These are phyloP conservation scores for Dichotomocladium elegans DNA, from an alignment of 371 early-diverging fungal genomes.

Conservation along the genomic window DNA sequence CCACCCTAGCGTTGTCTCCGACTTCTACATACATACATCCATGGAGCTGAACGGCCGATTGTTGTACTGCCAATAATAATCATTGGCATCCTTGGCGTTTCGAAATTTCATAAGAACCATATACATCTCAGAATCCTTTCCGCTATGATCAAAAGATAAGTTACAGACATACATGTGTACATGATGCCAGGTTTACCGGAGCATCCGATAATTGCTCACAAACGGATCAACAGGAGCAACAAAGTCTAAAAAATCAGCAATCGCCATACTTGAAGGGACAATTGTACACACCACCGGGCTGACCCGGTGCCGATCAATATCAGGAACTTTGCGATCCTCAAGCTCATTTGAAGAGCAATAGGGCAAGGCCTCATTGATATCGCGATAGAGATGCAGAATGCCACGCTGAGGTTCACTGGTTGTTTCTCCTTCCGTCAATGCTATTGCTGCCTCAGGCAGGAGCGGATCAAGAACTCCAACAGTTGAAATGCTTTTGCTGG, in stretches of 20 bases:
- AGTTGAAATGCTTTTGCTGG: no score
- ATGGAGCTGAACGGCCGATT: conserved; percentile 77
- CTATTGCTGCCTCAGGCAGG: no score
- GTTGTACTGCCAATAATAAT: conserved; percentile 72
- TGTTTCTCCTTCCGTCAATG: no score
- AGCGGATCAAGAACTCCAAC: no score
- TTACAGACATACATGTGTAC: background rate
- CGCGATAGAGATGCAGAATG: conserved; percentile 72
- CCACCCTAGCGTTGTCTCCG: no score
- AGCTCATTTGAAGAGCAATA: background rate
- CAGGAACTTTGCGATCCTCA: conserved; percentile 31
- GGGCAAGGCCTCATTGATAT: conserved; percentile 9
- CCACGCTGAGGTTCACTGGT: conserved; percentile 42
- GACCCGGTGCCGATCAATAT: no score
- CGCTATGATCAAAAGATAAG: conserved; percentile 34
- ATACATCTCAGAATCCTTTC: conserved; percentile 73
- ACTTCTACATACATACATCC: conserved; percentile 59
- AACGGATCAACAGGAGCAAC: conserved; percentile 59
- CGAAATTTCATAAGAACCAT: conserved; percentile 79
- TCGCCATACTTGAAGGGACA: conserved; percentile 81
- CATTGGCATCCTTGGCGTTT: conserved; percentile 47
- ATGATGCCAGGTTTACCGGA: conserved; percentile 42
- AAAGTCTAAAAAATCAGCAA: conserved; percentile 83
- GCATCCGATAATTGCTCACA: conserved; percentile 66
- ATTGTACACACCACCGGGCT: no score